These are phyloP conservation scores for Lanmaoa pseudosensibilis DNA, from an alignment of 768 basidiomycete species.

Conservation along the genomic window DNA sequence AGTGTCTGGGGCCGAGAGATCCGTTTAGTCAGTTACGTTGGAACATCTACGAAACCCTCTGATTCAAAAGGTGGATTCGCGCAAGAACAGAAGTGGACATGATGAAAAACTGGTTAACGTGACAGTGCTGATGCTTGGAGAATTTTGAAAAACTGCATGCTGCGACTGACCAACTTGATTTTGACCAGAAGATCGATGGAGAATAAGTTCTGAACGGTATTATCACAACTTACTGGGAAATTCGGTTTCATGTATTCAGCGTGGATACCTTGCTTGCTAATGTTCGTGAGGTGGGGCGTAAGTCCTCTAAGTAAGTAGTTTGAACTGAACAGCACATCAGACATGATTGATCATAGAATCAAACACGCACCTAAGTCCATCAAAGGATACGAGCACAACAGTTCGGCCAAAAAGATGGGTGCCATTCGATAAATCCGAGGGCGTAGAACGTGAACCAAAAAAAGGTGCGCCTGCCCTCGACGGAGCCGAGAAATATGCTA, in stretches of 20 bases:
- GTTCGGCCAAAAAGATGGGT: slow-evolving; percentile 77
- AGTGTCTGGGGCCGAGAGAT: slow-evolving; percentile 51
- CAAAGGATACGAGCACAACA: slow-evolving; percentile 82
- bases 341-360: neutral
- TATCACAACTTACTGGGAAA: slow-evolving; percentile 68
- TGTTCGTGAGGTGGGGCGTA: slow-evolving; percentile 73
- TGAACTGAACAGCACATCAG: slow-evolving; percentile 41
- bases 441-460: neutral
- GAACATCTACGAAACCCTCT: neutral
- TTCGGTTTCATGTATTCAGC: slow-evolving; percentile 81
- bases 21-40: slow-evolving; percentile 2
- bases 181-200: neutral
- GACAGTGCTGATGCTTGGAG: neutral
- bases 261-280: slow-evolving; percentile 72
- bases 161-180: neutral
- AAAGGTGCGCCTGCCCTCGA: neutral
- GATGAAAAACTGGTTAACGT: neutral
- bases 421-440: slow-evolving; percentile 59
- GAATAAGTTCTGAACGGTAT: neutral
- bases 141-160: neutral
- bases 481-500: slow-evolving; percentile 2
- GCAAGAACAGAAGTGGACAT: neutral
- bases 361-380: slow-evolving; percentile 50
- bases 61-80: neutral
- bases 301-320: slow-evolving; percentile 80